phyloP scores from a whole-genome alignment of 2,329 filamentous ascomycete species.

The Aureobasidium lini region DNA sequence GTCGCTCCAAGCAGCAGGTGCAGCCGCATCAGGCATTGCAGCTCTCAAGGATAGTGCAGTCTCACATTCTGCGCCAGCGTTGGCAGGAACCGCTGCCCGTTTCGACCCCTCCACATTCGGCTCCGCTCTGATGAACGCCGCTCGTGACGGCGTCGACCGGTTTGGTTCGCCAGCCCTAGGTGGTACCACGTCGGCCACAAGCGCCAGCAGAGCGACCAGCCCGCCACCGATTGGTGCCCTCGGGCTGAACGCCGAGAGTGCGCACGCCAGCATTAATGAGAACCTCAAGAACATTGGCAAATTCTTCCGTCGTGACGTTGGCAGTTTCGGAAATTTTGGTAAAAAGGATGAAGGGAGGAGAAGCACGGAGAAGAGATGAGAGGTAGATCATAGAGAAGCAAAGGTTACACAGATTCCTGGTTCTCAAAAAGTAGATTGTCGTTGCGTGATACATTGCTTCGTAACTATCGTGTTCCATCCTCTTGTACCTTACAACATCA shows the following conservation, averaged over 20 bases:
- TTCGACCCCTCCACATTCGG: constrained; percentile 81
- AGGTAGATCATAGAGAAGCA: background rate
- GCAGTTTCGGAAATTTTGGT: constrained; percentile 64
- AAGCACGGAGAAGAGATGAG: constrained; percentile 15
- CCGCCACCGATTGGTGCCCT: constrained; percentile 24
- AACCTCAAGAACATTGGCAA: constrained; percentile 94
- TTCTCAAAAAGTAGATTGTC: background rate
- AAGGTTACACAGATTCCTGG: no score
- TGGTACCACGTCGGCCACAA: constrained; percentile 16
- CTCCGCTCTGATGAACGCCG: constrained; percentile 80
- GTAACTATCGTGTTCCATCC: constrained; percentile 1
- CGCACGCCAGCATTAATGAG: constrained; percentile 57
- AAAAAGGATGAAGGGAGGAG: constrained; percentile 15
- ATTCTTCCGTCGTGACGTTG: constrained; percentile 86
- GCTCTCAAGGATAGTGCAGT: constrained; percentile 19
- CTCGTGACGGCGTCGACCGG: constrained; percentile 72
- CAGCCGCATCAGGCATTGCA: constrained; percentile 28
- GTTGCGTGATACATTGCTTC: constrained; percentile 7
- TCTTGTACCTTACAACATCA: constrained; percentile 3
- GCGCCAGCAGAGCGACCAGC: constrained; percentile 26
- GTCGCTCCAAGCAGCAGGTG: constrained; percentile 48
- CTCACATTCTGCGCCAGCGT: constrained; percentile 27
- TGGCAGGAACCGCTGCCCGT: constrained; percentile 30
- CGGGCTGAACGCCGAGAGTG: constrained; percentile 19
- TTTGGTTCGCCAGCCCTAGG: constrained; percentile 56